Conservation (phyloP, 768 basidiomycete genomes). For the Agrocybe pediades region DNA sequence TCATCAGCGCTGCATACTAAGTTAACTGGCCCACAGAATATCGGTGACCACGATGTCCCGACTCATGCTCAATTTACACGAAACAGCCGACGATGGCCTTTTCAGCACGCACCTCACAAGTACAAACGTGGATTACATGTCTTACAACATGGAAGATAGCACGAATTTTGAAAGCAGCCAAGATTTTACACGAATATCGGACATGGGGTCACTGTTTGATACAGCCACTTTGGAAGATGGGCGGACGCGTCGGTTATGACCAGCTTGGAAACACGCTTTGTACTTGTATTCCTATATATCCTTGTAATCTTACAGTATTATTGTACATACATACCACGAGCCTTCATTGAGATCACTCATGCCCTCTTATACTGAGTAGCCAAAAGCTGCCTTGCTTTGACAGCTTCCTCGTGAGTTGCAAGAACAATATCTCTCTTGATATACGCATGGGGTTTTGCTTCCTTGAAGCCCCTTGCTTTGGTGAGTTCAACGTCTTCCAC, state of each 20-base stretch:
- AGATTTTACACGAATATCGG: neutral
- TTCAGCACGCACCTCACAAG: constrained; percentile 25
- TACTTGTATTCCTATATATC: too few species aligned
- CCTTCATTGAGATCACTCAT: too few species aligned
- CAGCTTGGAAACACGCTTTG: too few species aligned
- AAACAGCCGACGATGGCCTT: constrained; percentile 37
- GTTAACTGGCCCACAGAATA: constrained; percentile 29
- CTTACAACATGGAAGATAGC: neutral
- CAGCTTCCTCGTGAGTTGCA: constrained; percentile 40
- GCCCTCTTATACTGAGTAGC: too few species aligned
- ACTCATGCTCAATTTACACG: constrained; percentile 56
- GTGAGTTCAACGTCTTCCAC: constrained; percentile 57
- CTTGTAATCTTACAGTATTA: too few species aligned
- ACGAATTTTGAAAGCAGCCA: constrained; percentile 4
- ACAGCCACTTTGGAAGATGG: too few species aligned
- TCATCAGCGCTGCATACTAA: neutral
- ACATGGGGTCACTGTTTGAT: neutral
- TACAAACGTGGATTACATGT: constrained; percentile 21
- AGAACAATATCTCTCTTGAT: constrained; percentile 44
- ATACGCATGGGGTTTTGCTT: constrained; percentile 38
- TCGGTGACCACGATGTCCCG: constrained; percentile 57
- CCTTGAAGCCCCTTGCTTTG: constrained; percentile 53
- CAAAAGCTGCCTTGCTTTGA: constrained; percentile 28
- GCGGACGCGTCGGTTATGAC: too few species aligned
- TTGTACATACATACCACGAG: too few species aligned